Base-by-base conservation (phyloP, 176 grass and related monocot genomes). In the Phyllostachys edulis region DNA sequence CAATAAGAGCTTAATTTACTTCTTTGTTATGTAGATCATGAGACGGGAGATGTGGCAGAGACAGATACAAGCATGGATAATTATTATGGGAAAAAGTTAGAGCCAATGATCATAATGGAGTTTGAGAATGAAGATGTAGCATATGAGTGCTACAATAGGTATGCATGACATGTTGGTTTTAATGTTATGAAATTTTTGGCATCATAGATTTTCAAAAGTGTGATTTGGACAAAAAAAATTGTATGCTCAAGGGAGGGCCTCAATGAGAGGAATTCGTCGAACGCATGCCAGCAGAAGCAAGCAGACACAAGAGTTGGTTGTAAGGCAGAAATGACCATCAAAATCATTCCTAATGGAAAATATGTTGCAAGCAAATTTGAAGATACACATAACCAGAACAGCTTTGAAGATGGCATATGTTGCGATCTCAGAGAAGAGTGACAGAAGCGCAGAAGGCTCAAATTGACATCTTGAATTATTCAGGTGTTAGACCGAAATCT, bases 141-240 rank as follows among this genome's bases (percentile, higher is more conserved):
- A 23, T 89, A 89, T 86, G 67, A 89, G 47, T 92, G 80, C 39
- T 92, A 92, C 47, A 89, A 90, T 51, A 67, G 56, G 27, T 90
- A 90, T 74, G 88, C 82, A 38, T 73, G 78, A 56, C 70, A 85
- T 67, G 38, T 81, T 41, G 85, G 85, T 24, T 93, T 93, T 41
- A 90, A 88, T 54, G 34, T 93, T 44, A 49, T 85, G 27, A 93
- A 90, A 59, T 60, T 81, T 81, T 46, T 88, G 85, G 88, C 69
- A 82, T 50, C 85, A 87, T 6, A 82, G 79, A 69, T 88, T 81
- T 24, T 79, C 78, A n/a, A 69, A 17, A 88, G 79, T 34, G 67
- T 86, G 79, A 90, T 78, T 39, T 24, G 67, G 79, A 85, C 82
- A 29, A 81, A 80, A 75, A 82, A 85, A 14, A 34, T 63, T 51